Percentiles rank a stretch among this genome's conserved stretches.
These are phyloP conservation scores for Alternaria arborescens DNA, from an alignment of 2,329 filamentous ascomycete species.

Conservation along the genomic window DNA sequence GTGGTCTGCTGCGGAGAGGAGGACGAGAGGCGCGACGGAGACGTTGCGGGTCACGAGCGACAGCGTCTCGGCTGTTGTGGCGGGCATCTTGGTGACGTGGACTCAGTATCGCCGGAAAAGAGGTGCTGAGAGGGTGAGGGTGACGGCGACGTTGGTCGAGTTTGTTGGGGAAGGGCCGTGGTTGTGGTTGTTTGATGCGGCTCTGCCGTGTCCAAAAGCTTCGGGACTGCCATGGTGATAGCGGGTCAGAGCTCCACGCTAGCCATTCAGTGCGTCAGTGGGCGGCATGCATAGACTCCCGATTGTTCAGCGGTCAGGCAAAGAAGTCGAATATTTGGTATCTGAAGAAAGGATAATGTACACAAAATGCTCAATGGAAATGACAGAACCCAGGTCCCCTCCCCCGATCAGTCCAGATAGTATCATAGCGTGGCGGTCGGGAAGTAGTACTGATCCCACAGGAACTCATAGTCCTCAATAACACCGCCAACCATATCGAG, in stretches of 20 bases:
- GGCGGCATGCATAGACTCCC: neutral
- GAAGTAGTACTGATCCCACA: conserved; percentile 99
- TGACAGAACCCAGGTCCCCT: neutral
- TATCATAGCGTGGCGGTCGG: conserved; percentile 66
- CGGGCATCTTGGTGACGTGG: conserved; percentile 71
- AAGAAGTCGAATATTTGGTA: conserved; percentile 25
- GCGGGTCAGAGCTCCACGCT: conserved; percentile 33
- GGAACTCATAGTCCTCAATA: conserved; percentile 93
- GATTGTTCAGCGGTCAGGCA: neutral
- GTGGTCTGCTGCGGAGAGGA: conserved; percentile 97
- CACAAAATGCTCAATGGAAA: neutral
- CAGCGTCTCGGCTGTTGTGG: conserved; percentile 95
- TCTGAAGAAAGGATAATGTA: conserved; percentile 27
- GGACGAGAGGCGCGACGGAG: conserved; percentile 95
- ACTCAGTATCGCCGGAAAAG: conserved; percentile 14
- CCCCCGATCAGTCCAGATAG: conserved; percentile 3
- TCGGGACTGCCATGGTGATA: conserved; percentile 29
- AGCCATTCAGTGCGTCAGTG: conserved; percentile 27
- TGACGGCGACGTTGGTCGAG: conserved; percentile 18
- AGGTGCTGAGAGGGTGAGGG: conserved; percentile 1
- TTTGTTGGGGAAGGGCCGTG: conserved; percentile 25
- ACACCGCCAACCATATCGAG: conserved; percentile 84
- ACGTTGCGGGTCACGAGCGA: conserved; percentile 94
- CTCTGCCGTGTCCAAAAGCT: conserved; percentile 47
- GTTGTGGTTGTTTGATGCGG: conserved; percentile 45